Evolutionary conservation across 2,329 filamentous ascomycete genomes (phyloP).

Genomic region (Samsoniella hepiali): DNA sequence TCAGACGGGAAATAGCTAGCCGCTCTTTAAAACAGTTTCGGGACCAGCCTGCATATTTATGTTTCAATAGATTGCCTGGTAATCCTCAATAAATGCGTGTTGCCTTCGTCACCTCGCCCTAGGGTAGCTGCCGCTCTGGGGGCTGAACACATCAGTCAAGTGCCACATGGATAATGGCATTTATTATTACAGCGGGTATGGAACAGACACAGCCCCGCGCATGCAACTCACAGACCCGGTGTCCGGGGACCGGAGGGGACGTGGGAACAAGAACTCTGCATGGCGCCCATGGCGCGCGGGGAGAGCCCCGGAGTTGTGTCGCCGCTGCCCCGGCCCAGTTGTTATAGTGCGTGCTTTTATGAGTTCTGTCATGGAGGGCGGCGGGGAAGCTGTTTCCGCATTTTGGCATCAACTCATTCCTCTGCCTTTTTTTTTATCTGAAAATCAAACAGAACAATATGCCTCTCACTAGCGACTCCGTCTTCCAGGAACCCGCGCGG

Average conservation of each 20-base stretch:
- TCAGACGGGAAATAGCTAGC: neutral
- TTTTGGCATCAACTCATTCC: neutral
- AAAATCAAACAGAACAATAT: slow-evolving; percentile 30
- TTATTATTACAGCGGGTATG: neutral
- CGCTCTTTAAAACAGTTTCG: too few relatives aligned
- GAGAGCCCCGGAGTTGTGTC: neutral
- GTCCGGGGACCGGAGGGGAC: neutral
- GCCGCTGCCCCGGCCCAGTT: neutral
- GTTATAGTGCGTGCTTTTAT: slow-evolving; percentile 1
- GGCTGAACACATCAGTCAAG: too few relatives aligned
- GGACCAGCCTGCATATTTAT: neutral
- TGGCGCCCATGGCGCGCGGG: neutral
- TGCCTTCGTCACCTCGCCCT: too few relatives aligned
- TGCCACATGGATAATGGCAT: neutral
- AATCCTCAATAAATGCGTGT: too few relatives aligned
- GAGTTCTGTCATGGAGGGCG: neutral
- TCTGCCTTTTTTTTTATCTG: too few relatives aligned
- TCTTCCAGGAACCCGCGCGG: slow-evolving; percentile 44
- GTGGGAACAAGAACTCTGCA: neutral
- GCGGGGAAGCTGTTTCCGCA: neutral
- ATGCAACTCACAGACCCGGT: too few relatives aligned
- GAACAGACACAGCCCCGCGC: too few relatives aligned
- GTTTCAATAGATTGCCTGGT: neutral
- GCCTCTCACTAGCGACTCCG: slow-evolving; percentile 46
- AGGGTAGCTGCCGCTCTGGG: too few relatives aligned